Percentiles rank a stretch among this genome's conserved stretches.
Evolutionary conservation across 1,139 yeast species (phyloP).

Genomic region (Pichia sp.): DNA sequence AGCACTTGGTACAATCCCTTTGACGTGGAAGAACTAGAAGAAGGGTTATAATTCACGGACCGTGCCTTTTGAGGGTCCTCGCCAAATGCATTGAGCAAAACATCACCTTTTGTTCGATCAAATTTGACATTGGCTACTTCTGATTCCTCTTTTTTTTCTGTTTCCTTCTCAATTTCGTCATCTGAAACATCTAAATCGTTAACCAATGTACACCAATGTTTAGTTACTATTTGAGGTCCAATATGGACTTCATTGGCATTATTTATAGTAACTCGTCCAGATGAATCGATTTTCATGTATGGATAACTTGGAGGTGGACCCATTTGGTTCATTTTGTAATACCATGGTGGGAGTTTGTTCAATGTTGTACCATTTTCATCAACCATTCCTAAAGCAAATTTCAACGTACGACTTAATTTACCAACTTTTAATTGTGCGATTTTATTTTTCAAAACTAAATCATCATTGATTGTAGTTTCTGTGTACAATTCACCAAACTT

Average conservation of each 20-base stretch:
- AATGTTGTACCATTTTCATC: constrained; percentile 29
- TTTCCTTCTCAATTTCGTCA: constrained; percentile 31
- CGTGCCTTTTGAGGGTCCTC: constrained; percentile 12
- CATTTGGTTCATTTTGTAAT: constrained; percentile 55
- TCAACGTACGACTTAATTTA: constrained; percentile 48
- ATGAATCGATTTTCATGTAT: constrained; percentile 45
- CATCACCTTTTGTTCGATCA: constrained; percentile 19
- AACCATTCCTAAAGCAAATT: constrained; percentile 65
- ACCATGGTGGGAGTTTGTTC: constrained; percentile 71
- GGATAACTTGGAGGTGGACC: constrained; percentile 90
- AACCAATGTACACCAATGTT: constrained; percentile 15
- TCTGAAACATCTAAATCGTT: constrained; percentile 29
- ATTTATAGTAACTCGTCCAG: constrained; percentile 7
- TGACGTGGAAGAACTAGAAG: constrained; percentile 5
- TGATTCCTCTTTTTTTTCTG: constrained; percentile 27
- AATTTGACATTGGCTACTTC: neutral
- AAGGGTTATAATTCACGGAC: neutral
- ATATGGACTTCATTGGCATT: constrained; percentile 6
- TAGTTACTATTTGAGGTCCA: constrained; percentile 4
- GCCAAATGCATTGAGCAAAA: constrained; percentile 21
- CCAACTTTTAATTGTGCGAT: constrained; percentile 56
- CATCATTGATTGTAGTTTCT: constrained; percentile 11
- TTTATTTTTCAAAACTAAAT: constrained; percentile 24
- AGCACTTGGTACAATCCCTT: constrained; percentile 38
- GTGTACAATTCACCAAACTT: constrained; percentile 67